phyloP scores from a whole-genome alignment of 345 rosid species.

The Populus tremula region DNA sequence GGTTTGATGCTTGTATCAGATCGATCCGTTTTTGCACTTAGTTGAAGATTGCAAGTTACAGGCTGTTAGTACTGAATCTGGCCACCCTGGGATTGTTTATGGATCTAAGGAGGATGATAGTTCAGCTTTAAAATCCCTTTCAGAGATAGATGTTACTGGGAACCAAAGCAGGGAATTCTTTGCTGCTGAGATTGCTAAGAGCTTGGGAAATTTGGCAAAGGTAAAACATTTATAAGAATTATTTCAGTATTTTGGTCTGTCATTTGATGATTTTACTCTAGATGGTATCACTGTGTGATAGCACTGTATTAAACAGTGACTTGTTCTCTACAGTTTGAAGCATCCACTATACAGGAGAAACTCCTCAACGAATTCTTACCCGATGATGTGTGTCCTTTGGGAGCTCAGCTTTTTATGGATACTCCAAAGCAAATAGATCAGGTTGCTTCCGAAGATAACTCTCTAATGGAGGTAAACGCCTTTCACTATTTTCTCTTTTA shows the following conservation, averaged over 20 bases:
- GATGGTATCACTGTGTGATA: not conserved
- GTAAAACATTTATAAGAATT: slow-evolving; percentile 41
- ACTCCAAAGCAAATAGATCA: slow-evolving; percentile 39
- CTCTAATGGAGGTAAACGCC: slow-evolving; percentile 37
- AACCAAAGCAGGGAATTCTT: slow-evolving; percentile 61
- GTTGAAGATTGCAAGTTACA: slow-evolving; percentile 75
- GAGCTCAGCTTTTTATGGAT: slow-evolving; percentile 53
- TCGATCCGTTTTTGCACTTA: slow-evolving; percentile 74
- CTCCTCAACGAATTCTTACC: slow-evolving; percentile 74
- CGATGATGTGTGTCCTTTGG: slow-evolving; percentile 79
- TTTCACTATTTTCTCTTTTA: slow-evolving; percentile 11
- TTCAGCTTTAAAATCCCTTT: slow-evolving; percentile 55
- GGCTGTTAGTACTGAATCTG: slow-evolving; percentile 42
- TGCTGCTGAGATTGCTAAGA: slow-evolving; percentile 63
- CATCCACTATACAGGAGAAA: slow-evolving; percentile 50
- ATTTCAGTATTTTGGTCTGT: not conserved
- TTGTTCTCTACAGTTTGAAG: slow-evolving; percentile 52
- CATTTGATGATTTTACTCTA: not conserved
- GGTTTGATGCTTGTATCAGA: slow-evolving; percentile 43
- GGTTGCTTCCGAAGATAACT: slow-evolving; percentile 32
- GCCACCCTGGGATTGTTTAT: slow-evolving; percentile 35
- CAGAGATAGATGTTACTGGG: slow-evolving; percentile 47
- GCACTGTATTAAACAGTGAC: slow-evolving; percentile 10
- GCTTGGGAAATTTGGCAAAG: slow-evolving; percentile 53
- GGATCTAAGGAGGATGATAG: slow-evolving; percentile 76